A percentile compares a stretch with the other conserved stretches of the same genome.
Conservation (phyloP, 163 green algal genomes). For the Smithsoniella earleae region DNA sequence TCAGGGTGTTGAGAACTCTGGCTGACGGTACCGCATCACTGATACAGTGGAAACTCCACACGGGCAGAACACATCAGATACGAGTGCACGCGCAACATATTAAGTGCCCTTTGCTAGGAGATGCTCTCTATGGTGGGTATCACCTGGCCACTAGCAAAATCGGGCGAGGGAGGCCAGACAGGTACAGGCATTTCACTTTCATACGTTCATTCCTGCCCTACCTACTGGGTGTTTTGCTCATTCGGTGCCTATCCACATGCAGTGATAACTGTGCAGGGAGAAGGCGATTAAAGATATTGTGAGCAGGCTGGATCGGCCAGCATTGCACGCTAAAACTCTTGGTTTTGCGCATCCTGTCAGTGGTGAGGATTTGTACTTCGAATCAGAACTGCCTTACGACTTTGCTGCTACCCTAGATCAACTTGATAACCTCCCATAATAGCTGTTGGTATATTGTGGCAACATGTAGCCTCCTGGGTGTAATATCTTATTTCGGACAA, state of each 20-base stretch:
- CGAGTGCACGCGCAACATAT: conserved; percentile 85
- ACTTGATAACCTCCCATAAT: conserved; percentile 30
- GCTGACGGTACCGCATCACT: conserved; percentile 60
- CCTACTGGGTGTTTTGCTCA: neutral
- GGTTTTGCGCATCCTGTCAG: conserved; percentile 66
- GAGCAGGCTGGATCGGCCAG: conserved; percentile 48
- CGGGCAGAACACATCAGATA: conserved; percentile 93
- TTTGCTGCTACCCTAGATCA: conserved; percentile 41
- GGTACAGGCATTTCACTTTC: conserved; percentile 31
- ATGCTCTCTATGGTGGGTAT: conserved; percentile 74
- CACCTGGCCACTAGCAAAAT: conserved; percentile 21
- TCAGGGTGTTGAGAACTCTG: conserved; percentile 54
- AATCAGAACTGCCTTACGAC: conserved; percentile 55
- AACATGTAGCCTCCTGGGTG: no score
- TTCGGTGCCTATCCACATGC: neutral
- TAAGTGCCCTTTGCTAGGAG: conserved; percentile 72
- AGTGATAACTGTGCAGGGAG: conserved; percentile 33
- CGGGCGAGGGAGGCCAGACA: neutral
- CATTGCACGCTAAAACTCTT: conserved; percentile 73
- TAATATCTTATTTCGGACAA: no score
- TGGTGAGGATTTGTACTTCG: conserved; percentile 54
- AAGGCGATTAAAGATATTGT: conserved; percentile 36
- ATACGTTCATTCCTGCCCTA: neutral
- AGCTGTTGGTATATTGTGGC: no score
- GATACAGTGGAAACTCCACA: conserved; percentile 85